phyloP scores from a whole-genome alignment of 164 flowering plant genomes.

The Magnolia sinica region DNA sequence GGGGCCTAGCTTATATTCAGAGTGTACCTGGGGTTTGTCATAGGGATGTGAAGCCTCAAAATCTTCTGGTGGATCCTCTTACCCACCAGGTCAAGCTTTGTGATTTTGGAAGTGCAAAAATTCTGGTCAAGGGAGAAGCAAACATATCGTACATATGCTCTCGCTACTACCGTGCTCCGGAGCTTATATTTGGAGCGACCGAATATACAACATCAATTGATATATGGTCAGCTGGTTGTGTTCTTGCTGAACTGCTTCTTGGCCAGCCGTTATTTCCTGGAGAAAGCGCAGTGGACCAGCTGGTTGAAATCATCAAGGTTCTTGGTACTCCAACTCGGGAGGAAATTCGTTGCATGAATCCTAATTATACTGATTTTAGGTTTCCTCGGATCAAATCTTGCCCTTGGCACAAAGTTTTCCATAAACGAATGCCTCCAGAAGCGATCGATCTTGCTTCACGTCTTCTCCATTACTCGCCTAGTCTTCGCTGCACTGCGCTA shows the following conservation, averaged over 20 bases:
- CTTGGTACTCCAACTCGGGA: conserved; percentile 98
- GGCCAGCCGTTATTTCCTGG: conserved; percentile 99
- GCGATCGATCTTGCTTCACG: conserved; percentile 96
- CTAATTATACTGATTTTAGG: conserved; percentile 83
- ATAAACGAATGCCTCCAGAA: conserved; percentile 94
- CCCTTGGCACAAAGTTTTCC: conserved; percentile 99
- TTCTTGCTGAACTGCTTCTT: conserved; percentile 86
- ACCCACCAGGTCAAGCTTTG: conserved; percentile 94
- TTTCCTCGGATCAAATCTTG: conserved; percentile 96
- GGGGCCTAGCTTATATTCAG: conserved; percentile 86
- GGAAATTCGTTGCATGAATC: conserved; percentile 97
- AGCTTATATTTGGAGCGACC: conserved; percentile 95
- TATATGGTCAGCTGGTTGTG: conserved; percentile 99
- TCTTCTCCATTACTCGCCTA: conserved; percentile 91
- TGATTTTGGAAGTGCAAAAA: conserved; percentile 97
- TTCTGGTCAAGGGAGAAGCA: conserved; percentile 83
- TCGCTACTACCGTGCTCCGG: conserved; percentile 92
- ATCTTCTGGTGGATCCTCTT: conserved; percentile 86
- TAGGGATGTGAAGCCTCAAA: conserved; percentile 89
- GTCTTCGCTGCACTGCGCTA: conserved; percentile 93
- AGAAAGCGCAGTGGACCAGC: conserved; percentile 93
- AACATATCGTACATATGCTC: conserved; percentile 95
- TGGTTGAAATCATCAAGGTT: conserved; percentile 96
- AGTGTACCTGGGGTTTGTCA: conserved; percentile 59
- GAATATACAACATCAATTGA: conserved; percentile 92